Conservation (phyloP, 306 rosid genomes). For the Chamaecrista fasciculata region DNA sequence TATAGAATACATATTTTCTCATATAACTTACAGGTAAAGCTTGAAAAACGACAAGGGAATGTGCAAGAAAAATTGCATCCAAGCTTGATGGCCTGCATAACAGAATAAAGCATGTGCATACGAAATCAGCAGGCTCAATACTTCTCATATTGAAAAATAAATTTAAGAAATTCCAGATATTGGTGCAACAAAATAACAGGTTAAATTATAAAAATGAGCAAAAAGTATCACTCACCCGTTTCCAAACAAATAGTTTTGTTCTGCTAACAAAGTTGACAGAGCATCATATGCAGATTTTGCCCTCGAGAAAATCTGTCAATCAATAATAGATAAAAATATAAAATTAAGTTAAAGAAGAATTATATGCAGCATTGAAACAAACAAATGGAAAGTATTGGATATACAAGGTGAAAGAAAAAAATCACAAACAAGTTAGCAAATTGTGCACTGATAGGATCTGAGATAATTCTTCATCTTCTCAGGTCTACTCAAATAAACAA, state of each 20-base stretch:
- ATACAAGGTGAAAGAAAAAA: neutral
- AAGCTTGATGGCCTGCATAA: slow-evolving; percentile 83
- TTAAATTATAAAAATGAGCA: neutral
- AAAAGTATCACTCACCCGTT: slow-evolving; percentile 71
- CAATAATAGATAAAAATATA: slow-evolving; percentile 36
- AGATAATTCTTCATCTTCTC: neutral
- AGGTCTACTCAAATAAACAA: neutral
- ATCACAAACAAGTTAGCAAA: neutral
- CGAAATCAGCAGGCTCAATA: slow-evolving; percentile 14
- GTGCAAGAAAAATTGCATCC: slow-evolving; percentile 89
- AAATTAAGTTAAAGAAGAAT: slow-evolving; percentile 27
- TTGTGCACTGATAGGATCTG: neutral
- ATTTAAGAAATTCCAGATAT: slow-evolving; percentile 4
- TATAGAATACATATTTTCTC: neutral
- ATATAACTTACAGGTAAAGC: slow-evolving; percentile 83
- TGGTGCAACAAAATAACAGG: neutral
- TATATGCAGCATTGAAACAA: neutral
- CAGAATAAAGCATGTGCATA: slow-evolving; percentile 26
- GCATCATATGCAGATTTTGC: slow-evolving; percentile 72
- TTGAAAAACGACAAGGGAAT: slow-evolving; percentile 66
- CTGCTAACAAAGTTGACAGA: slow-evolving; percentile 70
- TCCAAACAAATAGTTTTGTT: slow-evolving; percentile 60
- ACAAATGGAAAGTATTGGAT: neutral
- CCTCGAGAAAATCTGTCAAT: slow-evolving; percentile 65
- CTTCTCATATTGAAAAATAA: slow-evolving; percentile 14